A percentile compares a stretch with the other conserved stretches of the same genome.
phyloP scores from a whole-genome alignment of 495 filamentous ascomycete species.

The Chaetomium cochliodes region DNA sequence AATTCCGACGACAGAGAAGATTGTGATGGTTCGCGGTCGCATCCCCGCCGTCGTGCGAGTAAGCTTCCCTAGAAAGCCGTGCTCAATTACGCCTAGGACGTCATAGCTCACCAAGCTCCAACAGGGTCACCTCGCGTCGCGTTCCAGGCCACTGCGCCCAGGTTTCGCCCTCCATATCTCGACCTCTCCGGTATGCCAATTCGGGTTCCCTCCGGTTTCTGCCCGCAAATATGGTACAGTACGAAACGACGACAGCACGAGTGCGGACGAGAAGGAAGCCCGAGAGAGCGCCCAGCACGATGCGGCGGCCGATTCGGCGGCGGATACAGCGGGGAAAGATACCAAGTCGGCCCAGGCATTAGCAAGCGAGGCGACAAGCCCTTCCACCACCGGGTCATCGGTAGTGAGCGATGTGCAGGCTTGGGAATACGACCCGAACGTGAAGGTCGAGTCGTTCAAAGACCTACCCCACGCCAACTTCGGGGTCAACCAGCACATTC shows the following conservation, averaged over 20 bases:
- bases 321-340: slow-evolving; percentile 26
- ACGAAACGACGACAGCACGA: slow-evolving; percentile 13
- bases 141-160: slow-evolving; percentile 15
- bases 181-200: slow-evolving; percentile 1
- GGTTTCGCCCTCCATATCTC: slow-evolving; percentile 7
- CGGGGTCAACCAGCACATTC: slow-evolving; percentile 92
- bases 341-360: slow-evolving; percentile 30
- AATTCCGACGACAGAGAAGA: not conserved
- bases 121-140: slow-evolving; percentile 32
- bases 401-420: slow-evolving; percentile 40
- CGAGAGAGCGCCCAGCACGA: slow-evolving; percentile 28
- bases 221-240: slow-evolving; percentile 28
- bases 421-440: slow-evolving; percentile 82
- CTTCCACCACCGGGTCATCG: slow-evolving; percentile 36
- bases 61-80: slow-evolving; percentile 13
- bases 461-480: slow-evolving; percentile 85
- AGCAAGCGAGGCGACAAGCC: slow-evolving; percentile 29
- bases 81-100: slow-evolving; percentile 11
- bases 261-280: slow-evolving; percentile 23
- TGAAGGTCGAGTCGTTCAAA: slow-evolving; percentile 74
- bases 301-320: slow-evolving; percentile 28
- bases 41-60: slow-evolving; percentile 31
- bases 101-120: slow-evolving; percentile 29
- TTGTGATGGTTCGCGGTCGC: slow-evolving; percentile 30
- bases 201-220: not conserved